Base-by-base conservation (phyloP, 345 rosid species). In the Eucalyptus tenuipes region DNA sequence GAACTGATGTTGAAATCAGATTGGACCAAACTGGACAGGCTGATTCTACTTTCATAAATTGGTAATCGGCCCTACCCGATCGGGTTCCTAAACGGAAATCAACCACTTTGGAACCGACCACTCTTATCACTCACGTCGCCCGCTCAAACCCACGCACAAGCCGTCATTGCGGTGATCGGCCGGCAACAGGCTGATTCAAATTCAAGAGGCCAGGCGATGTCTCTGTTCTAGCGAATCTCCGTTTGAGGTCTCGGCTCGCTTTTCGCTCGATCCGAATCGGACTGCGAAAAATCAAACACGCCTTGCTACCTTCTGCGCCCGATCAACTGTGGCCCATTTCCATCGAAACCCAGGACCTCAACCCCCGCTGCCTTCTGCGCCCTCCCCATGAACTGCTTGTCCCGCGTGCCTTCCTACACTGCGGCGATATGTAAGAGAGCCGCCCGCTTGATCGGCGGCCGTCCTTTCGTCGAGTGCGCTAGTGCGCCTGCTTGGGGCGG, bases 311-410 rank as follows among this genome's bases (percentile, higher is more conserved):
- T 18, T 18, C 57, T 52, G 29, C 42, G 22, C 8, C 82, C 42
- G 45, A 75, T 37, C 45, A 40, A 75, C 82, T 11, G 47, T 11
- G 47, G 29, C 25, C 82, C 27, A 40, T 18, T 40, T 75, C 82
- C 82, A 11, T 75, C 47, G 11, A 20, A 40, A 18, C 82, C 82
- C 47, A 37, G 82, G 27, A 52, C 13, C 50, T 10, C 2, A 3
- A 61, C 53, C 37, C 88, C 52, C n/a, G 49, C 11, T 11, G 2
- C 42, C 49, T 45, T 22, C 82, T 24, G 48, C 53, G 50, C 49
- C 79, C 22, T 24, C 84, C 92, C 91, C 88, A 95, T 95, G 97
- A 95, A 81, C 84, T 93, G 94, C 91, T 86, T 95, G 52, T 94
- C 91, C 47, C 96, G 93, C 40, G 92, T 92, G 48, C 92, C 95